Evolutionary conservation across 495 filamentous ascomycete genomes (phyloP), one percentile per base, ranked within the genome.

Genomic region (Aspergillus sclerotioniger): DNA sequence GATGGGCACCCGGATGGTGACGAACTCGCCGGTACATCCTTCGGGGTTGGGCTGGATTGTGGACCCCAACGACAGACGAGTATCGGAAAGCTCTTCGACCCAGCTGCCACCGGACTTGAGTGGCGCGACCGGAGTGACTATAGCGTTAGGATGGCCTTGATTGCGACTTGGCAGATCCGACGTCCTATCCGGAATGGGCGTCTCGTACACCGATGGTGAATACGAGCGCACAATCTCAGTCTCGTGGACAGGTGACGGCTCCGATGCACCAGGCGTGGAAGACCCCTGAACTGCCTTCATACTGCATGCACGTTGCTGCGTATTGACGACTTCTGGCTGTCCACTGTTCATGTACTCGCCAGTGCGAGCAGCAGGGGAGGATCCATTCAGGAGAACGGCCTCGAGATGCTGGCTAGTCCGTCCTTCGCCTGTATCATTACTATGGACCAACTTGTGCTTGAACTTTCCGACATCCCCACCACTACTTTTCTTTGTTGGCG

Each of bases 321-420:
- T 33, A 15, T 50, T 50, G 35, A 63, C 43, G 8, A 62, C 7
- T 29, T 61, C 58, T 7, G 60, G 37, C 9, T 63, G 60, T n/a
- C 60, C 60, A 17, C 25, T 56, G 15, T 60, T 62, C 3, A 19
- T 49, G 35, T 28, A 58, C 51, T 62, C 57, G 6, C 60, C 63
- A n/a, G 63, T 57, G 31, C 58, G 58, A 25, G 57, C 54, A 9
- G 51, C n/a, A 12, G 63, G 59, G 16, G 63, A 65, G 6, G 62
- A 65, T 20, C 63, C 57, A 33, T 60, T 59, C 17, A 62, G 54
- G 33, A 65, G 28, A 19, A 62, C 17, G 0, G 59, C 59, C 3
- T 56, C 48, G 6, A 65, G 48, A 25, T 19, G 53, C 7, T 47
- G 8, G 21, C 53, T 59, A 1, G 52, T 37, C 25, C 33, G 41